These are phyloP conservation scores for Solanum piurae DNA, from an alignment of 257 asterid genomes.

Conservation along the genomic window DNA sequence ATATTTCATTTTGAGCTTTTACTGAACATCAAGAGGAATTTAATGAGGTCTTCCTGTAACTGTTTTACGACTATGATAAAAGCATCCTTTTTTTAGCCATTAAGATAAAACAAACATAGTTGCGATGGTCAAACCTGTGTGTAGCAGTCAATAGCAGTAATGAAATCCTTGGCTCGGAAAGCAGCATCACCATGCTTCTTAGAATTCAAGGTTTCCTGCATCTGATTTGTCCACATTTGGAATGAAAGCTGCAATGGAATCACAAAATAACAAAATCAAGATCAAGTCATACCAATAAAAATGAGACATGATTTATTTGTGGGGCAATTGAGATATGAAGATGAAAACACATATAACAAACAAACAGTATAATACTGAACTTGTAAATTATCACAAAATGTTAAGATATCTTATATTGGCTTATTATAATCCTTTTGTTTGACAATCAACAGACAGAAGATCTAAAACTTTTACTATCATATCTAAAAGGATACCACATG, in stretches of 20 bases:
- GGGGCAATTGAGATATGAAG: background rate
- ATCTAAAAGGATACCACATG: background rate
- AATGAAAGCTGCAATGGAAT: slow-evolving; percentile 68
- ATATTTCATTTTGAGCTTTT: background rate
- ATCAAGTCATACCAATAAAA: background rate
- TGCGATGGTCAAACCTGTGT: slow-evolving; percentile 38
- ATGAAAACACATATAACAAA: background rate
- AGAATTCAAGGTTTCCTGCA: slow-evolving; percentile 82
- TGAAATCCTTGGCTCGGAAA: slow-evolving; percentile 76
- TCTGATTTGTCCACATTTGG: slow-evolving; percentile 95
- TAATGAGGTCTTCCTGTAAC: background rate
- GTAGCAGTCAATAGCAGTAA: slow-evolving; percentile 68
- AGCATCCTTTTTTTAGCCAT: background rate
- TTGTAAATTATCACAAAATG: background rate
- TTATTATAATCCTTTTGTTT: background rate
- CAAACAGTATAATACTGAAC: background rate
- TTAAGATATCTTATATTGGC: background rate
- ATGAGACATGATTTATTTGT: background rate
- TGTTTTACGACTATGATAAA: background rate
- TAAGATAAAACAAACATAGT: background rate
- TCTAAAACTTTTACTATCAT: background rate
- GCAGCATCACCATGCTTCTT: slow-evolving; percentile 96
- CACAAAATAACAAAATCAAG: background rate
- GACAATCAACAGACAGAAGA: background rate
- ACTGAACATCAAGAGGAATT: background rate